phyloP scores from a whole-genome alignment of 1,284 basidiomycete species.

The Moniliella sp. region DNA sequence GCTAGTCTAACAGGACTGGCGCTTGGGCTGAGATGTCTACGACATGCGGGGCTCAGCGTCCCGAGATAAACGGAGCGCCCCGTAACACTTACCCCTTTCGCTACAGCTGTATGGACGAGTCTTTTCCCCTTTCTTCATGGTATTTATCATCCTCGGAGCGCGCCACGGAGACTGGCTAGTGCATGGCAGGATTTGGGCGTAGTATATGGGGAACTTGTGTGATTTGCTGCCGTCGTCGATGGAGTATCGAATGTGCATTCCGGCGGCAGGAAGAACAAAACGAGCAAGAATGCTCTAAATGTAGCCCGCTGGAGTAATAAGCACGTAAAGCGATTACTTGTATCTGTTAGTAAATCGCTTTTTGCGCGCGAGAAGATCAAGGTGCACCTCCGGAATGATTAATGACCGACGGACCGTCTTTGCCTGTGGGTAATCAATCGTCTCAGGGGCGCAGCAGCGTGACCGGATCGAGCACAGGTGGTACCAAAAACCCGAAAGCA shows the following conservation, averaged over 20 bases:
- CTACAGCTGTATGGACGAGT: slow-evolving; percentile 75
- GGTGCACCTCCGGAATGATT: slow-evolving; percentile 80
- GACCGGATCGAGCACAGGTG: slow-evolving; percentile 89
- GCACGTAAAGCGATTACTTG: slow-evolving; percentile 56
- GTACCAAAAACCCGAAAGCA: slow-evolving; percentile 75
- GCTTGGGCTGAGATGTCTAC: slow-evolving; percentile 77
- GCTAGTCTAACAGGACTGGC: too few species aligned
- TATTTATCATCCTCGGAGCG: too few species aligned
- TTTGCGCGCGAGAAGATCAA: slow-evolving; percentile 80
- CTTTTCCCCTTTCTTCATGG: slow-evolving; percentile 60
- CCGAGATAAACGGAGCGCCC: slow-evolving; percentile 84
- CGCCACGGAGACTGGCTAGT: slow-evolving; percentile 39
- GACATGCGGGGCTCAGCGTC: slow-evolving; percentile 83
- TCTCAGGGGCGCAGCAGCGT: slow-evolving; percentile 44
- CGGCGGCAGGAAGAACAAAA: slow-evolving; percentile 77
- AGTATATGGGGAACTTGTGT: slow-evolving; percentile 83
- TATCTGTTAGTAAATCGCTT: slow-evolving; percentile 82
- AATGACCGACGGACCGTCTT: slow-evolving; percentile 70
- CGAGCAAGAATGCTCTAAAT: slow-evolving; percentile 68
- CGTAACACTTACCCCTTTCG: slow-evolving; percentile 99
- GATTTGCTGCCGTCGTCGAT: slow-evolving; percentile 47
- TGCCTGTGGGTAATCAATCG: slow-evolving; percentile 71
- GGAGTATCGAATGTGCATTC: slow-evolving; percentile 87
- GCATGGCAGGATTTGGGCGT: slow-evolving; percentile 46
- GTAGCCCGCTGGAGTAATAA: slow-evolving; percentile 86